Evolutionary conservation across 345 rosid genomes (phyloP), one percentile per base, ranked within the genome.

Genomic region (Aurinia saxatilis): DNA sequence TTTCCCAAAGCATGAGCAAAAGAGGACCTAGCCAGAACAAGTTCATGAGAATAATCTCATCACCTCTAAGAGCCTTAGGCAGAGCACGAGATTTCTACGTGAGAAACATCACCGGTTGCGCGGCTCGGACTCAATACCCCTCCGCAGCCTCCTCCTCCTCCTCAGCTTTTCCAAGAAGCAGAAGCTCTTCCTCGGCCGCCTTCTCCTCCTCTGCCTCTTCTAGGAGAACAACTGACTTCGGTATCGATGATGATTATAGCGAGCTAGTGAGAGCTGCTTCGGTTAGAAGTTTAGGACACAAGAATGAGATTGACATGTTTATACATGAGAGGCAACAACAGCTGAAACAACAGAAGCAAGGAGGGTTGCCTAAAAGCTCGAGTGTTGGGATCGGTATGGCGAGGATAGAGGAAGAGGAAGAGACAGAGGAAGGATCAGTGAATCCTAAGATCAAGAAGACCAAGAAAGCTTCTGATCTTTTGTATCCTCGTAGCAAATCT

Each of bases 11-110:
- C 36, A 82, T 78, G 87, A 75, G 60, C 42, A 48, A 40, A 21
- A 69, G 73, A 57, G 51, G 37, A 45, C 70, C 59, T 25, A 77
- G 35, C 57, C 72, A 62, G 8, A 78, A 35, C 85, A 75, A 65
- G 74, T 78, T 88, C 72, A 23, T 82, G 71, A 67, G 80, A 37
- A 57, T 85, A 48, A 57, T 82, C 54, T 50, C 68, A 13, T 13
- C 66, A 11, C 96, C 96, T 2, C 2, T 82, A 0, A 70, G 79
- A 63, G 82, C 74, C 14, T 58, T 89, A 8, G 41, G 77, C 54
- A 82, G 75, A 45, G 96, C 96, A 0, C 72, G 85, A 51, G 96
- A 89, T 44, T 33, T 82, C 17, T 89, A 89, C 71, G 95, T 86
- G 0, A 78, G 76, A 29, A 82, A 87, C 83, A 58, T 89, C 63